Percentiles rank a stretch among this genome's conserved stretches.
phyloP scores from a whole-genome alignment of 2,329 filamentous ascomycete genomes.

The Oidium heveae region DNA sequence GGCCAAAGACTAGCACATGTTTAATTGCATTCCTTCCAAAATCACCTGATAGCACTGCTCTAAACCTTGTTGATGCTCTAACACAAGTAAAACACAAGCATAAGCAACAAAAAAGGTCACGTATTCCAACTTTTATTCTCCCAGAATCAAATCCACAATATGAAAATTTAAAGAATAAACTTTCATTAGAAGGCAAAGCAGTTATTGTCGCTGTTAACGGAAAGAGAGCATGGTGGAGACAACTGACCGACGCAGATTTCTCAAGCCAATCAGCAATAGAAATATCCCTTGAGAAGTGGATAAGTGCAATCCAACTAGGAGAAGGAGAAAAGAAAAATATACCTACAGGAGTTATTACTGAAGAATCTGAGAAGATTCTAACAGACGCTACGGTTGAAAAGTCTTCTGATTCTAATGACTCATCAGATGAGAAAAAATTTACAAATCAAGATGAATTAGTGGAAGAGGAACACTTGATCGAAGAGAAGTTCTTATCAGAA shows the following conservation, averaged over 20 bases:
- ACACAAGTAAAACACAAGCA: conserved; percentile 58
- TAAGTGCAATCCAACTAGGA: conserved; percentile 75
- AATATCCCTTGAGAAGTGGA: conserved; percentile 50
- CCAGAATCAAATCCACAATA: conserved; percentile 34
- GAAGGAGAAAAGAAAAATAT: conserved; percentile 61
- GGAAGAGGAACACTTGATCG: no score
- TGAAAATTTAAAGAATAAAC: conserved; percentile 27
- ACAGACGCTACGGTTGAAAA: no score
- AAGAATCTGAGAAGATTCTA: conserved; percentile 15
- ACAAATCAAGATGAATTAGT: no score
- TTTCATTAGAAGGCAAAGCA: conserved; percentile 34
- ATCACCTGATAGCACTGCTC: conserved; percentile 14
- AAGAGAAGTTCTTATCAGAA: no score
- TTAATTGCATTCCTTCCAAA: conserved; percentile 47
- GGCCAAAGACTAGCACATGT: conserved; percentile 54
- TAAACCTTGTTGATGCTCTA: conserved; percentile 36
- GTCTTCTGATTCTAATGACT: no score
- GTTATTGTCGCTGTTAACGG: conserved; percentile 66
- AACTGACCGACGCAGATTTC: conserved; percentile 20
- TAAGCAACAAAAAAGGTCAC: conserved; percentile 32
- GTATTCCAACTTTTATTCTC: conserved; percentile 69
- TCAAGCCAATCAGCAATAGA: conserved; percentile 11
- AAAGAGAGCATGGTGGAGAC: conserved; percentile 67
- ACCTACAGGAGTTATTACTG: conserved; percentile 30
- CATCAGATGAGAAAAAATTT: no score